These are phyloP conservation scores for Kurtzmaniella natalensis DNA, from an alignment of 1,139 yeast genomes.

Conservation along the genomic window DNA sequence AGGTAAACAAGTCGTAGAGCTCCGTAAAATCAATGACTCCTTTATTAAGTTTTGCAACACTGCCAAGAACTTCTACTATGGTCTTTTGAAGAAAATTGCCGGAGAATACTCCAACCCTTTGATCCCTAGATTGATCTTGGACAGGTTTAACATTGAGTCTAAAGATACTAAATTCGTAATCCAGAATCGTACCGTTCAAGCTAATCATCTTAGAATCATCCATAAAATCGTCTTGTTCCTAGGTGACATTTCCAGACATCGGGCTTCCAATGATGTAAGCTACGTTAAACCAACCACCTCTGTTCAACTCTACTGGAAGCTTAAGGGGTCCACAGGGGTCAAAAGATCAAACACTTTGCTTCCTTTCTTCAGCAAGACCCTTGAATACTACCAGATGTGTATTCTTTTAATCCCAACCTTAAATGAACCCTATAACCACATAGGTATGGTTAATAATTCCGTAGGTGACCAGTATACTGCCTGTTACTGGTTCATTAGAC, in stretches of 20 bases:
- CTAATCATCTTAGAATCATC: slow-evolving; percentile 43
- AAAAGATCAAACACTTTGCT: slow-evolving; percentile 21
- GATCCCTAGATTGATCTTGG: slow-evolving; percentile 25
- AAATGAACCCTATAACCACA: slow-evolving; percentile 64
- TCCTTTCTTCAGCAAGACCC: slow-evolving; percentile 27
- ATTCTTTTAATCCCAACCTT: slow-evolving; percentile 56
- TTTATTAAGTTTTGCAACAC: slow-evolving; percentile 46
- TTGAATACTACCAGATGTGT: slow-evolving; percentile 48
- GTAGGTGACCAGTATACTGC: slow-evolving; percentile 32
- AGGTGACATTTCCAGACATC: slow-evolving; percentile 60
- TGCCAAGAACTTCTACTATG: slow-evolving; percentile 43
- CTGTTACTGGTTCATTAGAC: slow-evolving; percentile 50
- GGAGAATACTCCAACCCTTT: slow-evolving; percentile 31
- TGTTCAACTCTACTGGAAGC: slow-evolving; percentile 28
- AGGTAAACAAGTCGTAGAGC: slow-evolving; percentile 36
- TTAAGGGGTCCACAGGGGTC: too few species aligned
- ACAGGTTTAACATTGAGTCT: slow-evolving; percentile 19
- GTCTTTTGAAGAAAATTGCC: slow-evolving; percentile 32
- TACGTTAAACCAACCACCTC: slow-evolving; percentile 36
- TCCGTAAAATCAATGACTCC: slow-evolving; percentile 51
- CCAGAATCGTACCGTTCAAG: slow-evolving; percentile 25
- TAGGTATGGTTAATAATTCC: slow-evolving; percentile 52
- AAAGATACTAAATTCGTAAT: slow-evolving; percentile 13
- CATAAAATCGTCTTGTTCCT: slow-evolving; percentile 53
- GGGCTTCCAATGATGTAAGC: slow-evolving; percentile 40